These are phyloP conservation scores for Eutrema heterophyllum DNA, from an alignment of 345 rosid species.

Conservation along the genomic window DNA sequence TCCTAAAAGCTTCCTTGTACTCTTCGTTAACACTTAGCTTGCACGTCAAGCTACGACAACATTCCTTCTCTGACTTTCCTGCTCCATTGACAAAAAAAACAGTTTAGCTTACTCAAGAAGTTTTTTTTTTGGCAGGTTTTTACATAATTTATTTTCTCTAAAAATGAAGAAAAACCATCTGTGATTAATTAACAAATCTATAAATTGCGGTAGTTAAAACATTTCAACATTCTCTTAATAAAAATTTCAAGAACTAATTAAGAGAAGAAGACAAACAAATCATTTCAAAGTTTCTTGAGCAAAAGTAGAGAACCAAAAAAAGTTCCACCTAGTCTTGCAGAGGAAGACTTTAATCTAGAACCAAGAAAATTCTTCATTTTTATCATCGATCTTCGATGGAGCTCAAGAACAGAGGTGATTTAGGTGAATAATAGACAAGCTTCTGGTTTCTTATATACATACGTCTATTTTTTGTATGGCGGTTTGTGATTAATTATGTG, in stretches of 20 bases:
- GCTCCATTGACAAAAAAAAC: slow-evolving; percentile 22
- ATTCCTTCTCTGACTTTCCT: slow-evolving; percentile 39
- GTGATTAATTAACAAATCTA: not conserved
- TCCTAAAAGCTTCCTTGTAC: slow-evolving; percentile 78
- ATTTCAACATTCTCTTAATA: not conserved
- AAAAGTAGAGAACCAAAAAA: not conserved
- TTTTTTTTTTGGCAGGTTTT: not conserved
- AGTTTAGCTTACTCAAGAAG: not conserved
- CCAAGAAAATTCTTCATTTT: slow-evolving; percentile 27
- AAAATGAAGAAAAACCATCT: not conserved
- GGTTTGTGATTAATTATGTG: slow-evolving; percentile 6
- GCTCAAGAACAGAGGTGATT: slow-evolving; percentile 4
- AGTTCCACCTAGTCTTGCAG: slow-evolving; percentile 36
- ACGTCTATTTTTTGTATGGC: slow-evolving; percentile 17
- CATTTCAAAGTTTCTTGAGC: not conserved
- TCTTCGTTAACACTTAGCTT: slow-evolving; percentile 63
- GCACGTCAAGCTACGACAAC: slow-evolving; percentile 31
- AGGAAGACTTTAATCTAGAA: slow-evolving; percentile 26
- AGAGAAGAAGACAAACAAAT: slow-evolving; percentile 8
- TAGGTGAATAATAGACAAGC: slow-evolving; percentile 15
- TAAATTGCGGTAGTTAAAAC: not conserved
- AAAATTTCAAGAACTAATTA: slow-evolving; percentile 7
- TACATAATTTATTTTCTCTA: not conserved
- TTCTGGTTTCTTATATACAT: slow-evolving; percentile 12
- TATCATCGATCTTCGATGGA: slow-evolving; percentile 23